Evolutionary conservation across 2,329 filamentous ascomycete species (phyloP).

Genomic region (Lachnellula occidentalis): DNA sequence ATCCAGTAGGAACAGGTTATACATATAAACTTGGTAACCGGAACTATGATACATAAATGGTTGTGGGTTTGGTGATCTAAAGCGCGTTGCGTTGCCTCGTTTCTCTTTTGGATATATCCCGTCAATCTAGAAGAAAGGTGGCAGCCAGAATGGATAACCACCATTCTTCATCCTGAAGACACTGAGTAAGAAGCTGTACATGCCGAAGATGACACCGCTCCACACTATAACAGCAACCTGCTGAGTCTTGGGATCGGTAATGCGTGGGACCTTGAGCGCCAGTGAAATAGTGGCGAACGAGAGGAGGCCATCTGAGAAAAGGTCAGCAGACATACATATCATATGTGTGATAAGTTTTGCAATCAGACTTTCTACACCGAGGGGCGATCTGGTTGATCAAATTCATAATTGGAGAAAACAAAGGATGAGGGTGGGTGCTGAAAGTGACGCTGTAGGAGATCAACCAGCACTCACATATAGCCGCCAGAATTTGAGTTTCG

Average conservation of each 20-base stretch:
- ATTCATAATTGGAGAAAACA: too few species aligned
- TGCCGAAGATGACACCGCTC: constrained; percentile 68
- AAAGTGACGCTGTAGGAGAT: too few species aligned
- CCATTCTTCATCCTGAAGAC: constrained; percentile 93
- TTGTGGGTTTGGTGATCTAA: neutral
- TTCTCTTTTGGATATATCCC: neutral
- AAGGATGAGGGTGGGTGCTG: too few species aligned
- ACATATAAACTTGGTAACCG: neutral
- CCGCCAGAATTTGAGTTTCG: constrained; percentile 92
- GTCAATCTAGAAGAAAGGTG: constrained; percentile 59
- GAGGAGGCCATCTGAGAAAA: constrained; percentile 61
- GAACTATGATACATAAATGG: neutral
- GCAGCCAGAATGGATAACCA: constrained; percentile 89
- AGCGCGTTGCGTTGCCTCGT: neutral
- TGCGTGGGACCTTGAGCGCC: constrained; percentile 86
- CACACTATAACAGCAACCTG: constrained; percentile 77
- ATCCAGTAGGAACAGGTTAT: neutral
- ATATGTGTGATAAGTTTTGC: too few species aligned
- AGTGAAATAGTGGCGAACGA: constrained; percentile 90
- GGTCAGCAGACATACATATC: neutral
- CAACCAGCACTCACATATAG: constrained; percentile 66
- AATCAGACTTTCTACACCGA: too few species aligned
- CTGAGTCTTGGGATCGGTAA: constrained; percentile 70
- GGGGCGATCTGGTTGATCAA: too few species aligned
- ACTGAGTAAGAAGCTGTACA: constrained; percentile 92